These are phyloP conservation scores for Laetiporus sulphureus DNA, from an alignment of 1,284 basidiomycete genomes.

Conservation along the genomic window DNA sequence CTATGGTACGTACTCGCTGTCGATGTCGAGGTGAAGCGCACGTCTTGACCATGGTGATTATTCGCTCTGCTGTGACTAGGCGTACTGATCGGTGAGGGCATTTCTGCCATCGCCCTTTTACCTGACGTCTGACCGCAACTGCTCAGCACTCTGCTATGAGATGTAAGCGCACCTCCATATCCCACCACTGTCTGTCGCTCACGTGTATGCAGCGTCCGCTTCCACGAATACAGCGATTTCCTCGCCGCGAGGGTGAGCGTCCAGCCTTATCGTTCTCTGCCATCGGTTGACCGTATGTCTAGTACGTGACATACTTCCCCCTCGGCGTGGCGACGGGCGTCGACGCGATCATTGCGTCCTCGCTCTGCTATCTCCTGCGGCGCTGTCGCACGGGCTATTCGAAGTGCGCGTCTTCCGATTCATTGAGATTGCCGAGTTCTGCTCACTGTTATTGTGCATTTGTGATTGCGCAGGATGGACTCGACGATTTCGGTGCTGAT, in stretches of 20 bases:
- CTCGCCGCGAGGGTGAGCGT: neutral
- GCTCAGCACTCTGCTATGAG: neutral
- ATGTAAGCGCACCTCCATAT: neutral
- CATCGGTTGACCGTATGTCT: neutral
- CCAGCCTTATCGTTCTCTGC: neutral
- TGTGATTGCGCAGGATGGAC: conserved; percentile 9
- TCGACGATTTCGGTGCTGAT: conserved; percentile 1
- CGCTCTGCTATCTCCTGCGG: conserved; percentile 2
- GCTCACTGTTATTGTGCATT: neutral
- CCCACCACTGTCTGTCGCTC: neutral
- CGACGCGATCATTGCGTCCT: conserved; percentile 1
- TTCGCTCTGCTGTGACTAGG: no score
- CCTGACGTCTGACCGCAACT: neutral
- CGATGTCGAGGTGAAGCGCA: no score
- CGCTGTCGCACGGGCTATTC: conserved; percentile 3
- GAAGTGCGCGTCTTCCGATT: neutral
- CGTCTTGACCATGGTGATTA: no score
- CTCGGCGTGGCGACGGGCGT: neutral
- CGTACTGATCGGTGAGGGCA: no score
- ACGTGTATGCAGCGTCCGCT: neutral
- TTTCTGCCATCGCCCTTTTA: no score
- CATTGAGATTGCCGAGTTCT: neutral
- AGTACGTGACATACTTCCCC: conserved; percentile 6
- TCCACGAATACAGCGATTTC: neutral
- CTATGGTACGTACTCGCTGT: no score